Conservation (phyloP, 345 rosid species). For the Streptanthus diversifolius region DNA sequence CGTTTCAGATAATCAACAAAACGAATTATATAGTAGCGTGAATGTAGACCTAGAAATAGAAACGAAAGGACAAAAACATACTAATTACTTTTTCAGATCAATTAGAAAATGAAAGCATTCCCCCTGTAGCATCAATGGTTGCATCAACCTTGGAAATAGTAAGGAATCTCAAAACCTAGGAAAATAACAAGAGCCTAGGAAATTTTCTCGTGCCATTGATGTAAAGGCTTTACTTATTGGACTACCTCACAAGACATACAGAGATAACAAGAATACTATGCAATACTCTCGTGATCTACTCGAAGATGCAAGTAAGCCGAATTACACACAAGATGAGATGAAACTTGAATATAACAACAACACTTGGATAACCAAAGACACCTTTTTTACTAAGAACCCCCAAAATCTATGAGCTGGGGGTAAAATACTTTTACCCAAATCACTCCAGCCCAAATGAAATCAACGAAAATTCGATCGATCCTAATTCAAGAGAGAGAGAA, state of each 20-base stretch:
- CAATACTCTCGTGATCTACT: neutral
- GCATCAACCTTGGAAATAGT: neutral
- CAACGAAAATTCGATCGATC: neutral
- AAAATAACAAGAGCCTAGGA: neutral
- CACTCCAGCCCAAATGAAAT: neutral
- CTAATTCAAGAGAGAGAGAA: neutral
- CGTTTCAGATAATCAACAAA: neutral
- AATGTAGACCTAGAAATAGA: too few species aligned
- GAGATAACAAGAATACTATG: neutral
- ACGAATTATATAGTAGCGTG: neutral
- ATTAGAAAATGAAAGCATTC: neutral
- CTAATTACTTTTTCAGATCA: neutral
- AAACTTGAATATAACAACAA: slow-evolving; percentile 1
- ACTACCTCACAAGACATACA: neutral
- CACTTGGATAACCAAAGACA: neutral
- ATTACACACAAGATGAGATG: neutral
- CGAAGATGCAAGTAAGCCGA: neutral
- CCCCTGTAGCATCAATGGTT: neutral
- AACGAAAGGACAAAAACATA: too few species aligned
- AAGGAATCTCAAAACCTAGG: neutral
- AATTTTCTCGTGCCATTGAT: neutral
- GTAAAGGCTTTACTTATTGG: neutral
- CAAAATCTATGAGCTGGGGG: slow-evolving; percentile 1
- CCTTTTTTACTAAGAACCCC: neutral
- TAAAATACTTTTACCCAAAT: neutral